Evolutionary conservation across 208 protist genomes (phyloP).

Genomic region (Naegleria gruberi): DNA sequence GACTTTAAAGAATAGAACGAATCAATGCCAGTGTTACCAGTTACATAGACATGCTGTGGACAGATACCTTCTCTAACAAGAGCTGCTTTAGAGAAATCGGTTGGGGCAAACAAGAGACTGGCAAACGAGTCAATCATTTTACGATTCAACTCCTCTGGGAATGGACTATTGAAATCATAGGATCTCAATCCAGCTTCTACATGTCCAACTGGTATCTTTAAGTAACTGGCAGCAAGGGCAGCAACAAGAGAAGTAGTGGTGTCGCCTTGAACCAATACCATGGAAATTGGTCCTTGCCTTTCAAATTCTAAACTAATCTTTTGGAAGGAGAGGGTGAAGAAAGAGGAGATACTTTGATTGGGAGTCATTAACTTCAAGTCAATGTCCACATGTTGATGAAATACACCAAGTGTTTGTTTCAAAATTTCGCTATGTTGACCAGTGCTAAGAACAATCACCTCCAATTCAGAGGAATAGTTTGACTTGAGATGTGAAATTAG

Average conservation of each 20-base stretch:
- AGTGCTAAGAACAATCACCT: too few species aligned
- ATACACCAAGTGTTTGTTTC: not conserved
- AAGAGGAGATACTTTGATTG: too few species aligned
- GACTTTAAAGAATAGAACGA: too few species aligned
- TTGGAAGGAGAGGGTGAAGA: too few species aligned
- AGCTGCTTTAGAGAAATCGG: not conserved
- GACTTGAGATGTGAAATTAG: too few species aligned
- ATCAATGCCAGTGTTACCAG: too few species aligned
- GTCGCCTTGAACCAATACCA: slow-evolving; percentile 30
- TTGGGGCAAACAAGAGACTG: slow-evolving; percentile 12
- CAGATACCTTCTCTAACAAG: not conserved
- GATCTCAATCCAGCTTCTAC: slow-evolving; percentile 27
- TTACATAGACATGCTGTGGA: not conserved
- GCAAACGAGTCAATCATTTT: not conserved
- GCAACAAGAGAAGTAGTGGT: slow-evolving; percentile 18
- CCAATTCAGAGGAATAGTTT: too few species aligned
- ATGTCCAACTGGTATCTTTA: slow-evolving; percentile 15
- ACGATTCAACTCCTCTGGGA: slow-evolving; percentile 26
- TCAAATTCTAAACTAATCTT: too few species aligned
- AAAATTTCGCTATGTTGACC: too few species aligned
- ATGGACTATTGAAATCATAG: slow-evolving; percentile 10
- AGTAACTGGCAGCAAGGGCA: slow-evolving; percentile 16
- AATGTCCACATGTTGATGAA: too few species aligned
- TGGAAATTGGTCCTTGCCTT: too few species aligned
- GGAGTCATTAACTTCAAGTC: too few species aligned